A percentile compares a stretch with the other conserved stretches of the same genome.
Evolutionary conservation across 2,329 filamentous ascomycete species (phyloP).

Genomic region (Diplodia mutila): DNA sequence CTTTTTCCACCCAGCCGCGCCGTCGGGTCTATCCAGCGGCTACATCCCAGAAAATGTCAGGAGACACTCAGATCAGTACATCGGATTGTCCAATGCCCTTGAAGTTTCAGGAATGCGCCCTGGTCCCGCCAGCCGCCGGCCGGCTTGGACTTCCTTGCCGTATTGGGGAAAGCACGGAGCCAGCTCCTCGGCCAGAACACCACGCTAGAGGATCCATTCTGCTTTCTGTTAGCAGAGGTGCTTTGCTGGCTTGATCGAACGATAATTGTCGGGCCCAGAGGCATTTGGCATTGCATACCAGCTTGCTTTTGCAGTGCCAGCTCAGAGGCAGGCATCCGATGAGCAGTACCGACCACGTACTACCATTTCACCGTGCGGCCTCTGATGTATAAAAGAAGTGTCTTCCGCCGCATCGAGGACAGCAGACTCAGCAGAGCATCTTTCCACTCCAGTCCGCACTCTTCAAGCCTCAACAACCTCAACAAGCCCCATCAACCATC

Average conservation of each 20-base stretch:
- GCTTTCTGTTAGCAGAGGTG: conserved; percentile 10
- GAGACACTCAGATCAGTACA: conserved; percentile 16
- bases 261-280: conserved; percentile 7
- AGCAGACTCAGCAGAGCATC: conserved; percentile 17
- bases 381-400: background rate
- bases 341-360: background rate
- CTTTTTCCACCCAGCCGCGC: conserved; percentile 5
- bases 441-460: background rate
- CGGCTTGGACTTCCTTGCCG: background rate
- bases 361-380: background rate
- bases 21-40: background rate
- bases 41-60: conserved; percentile 22
- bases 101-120: conserved; percentile 17
- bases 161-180: background rate
- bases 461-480: background rate
- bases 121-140: conserved; percentile 3
- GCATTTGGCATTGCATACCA: conserved; percentile 7
- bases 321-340: conserved; percentile 3
- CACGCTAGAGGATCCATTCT: conserved; percentile 1
- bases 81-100: conserved; percentile 6
- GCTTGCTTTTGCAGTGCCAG: conserved; percentile 18
- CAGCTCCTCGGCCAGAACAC: background rate
- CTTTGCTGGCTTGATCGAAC: conserved; percentile 9
- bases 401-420: background rate
- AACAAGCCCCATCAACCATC: background rate